Evolutionary conservation across 1,139 yeast genomes (phyloP), one percentile per base, ranked within the genome.

Genomic region (Debaryomyces udenii): DNA sequence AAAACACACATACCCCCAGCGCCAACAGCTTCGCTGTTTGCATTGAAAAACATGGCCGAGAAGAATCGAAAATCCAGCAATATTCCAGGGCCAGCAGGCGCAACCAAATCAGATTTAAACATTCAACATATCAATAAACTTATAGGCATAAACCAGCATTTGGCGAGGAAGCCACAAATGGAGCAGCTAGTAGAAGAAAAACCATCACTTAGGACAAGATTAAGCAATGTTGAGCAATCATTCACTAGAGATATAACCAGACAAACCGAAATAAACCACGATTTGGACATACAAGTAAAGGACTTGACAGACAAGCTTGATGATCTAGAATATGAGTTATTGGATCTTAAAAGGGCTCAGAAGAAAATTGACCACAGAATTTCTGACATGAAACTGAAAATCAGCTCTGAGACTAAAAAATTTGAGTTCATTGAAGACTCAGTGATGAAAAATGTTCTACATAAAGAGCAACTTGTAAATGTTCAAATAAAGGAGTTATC

Each of bases 341-440:
- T 44, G 2, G 61, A 56, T 23, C 40, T 64, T 9, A 57, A 58
- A 32, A 44, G 64, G 33, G 50, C 51, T 9, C 52, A 51, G 38
- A 60, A 59, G 39, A 60, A 59, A 28, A 42, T 53, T 7, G 45
- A 44, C 6, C 53, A 53, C 37, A 56, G 53, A 35, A 45, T 61
- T 16, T 50, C 50, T 9, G 61, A 57, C 24, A 31, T 59, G 6
- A 45, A 51, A 16, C 47, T 45, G 16, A 45, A 51, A 10, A 50
- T 66, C 1, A 45, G 45, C 9, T 50, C 54, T 3, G 47, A 47
- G 37, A 47, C 51, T n/a, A 49, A 56, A 18, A 51, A 54, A 35
- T 60, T 62, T 35, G 64, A 60, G 17, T 53, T 50, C 42, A 39
- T 57, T 32, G 72, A 64, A 46, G 62, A 54, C 9, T 48, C 55